Evolutionary conservation across 2,329 filamentous ascomycete species (phyloP).

Genomic region (Pseudogymnoascus sp.): DNA sequence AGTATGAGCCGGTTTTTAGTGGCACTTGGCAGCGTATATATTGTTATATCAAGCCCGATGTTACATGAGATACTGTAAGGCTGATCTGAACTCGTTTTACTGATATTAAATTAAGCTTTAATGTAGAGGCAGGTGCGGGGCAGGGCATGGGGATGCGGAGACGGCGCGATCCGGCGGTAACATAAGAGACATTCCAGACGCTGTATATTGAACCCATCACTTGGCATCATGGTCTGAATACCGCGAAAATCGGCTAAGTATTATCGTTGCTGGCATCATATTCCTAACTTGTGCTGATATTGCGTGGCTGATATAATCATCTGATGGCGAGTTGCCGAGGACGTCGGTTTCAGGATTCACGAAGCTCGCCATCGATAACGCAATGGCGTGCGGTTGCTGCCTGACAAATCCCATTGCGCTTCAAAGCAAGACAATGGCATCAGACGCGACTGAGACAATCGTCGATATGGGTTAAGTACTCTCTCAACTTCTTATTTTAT

Average conservation of each 20-base stretch:
- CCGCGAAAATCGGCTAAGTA: background rate
- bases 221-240: background rate
- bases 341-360: background rate
- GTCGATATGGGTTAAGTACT: background rate
- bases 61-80: background rate
- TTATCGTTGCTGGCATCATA: background rate
- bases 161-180: too few species aligned
- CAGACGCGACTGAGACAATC: background rate
- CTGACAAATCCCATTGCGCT: conserved; percentile 4
- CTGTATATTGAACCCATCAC: background rate
- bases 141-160: too few species aligned
- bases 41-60: background rate
- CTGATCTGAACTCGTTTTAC: background rate
- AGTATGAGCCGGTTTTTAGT: background rate
- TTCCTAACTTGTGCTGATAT: background rate
- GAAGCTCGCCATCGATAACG: background rate
- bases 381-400: background rate
- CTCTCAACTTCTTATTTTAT: background rate
- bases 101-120: too few species aligned
- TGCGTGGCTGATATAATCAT: background rate
- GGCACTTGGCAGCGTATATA: background rate
- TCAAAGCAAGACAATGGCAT: background rate
- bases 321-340: background rate
- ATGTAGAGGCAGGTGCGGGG: too few species aligned
- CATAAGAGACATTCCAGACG: too few species aligned